Conservation (phyloP, 2,329 filamentous ascomycete genomes). For the Paecilomyces sp. region DNA sequence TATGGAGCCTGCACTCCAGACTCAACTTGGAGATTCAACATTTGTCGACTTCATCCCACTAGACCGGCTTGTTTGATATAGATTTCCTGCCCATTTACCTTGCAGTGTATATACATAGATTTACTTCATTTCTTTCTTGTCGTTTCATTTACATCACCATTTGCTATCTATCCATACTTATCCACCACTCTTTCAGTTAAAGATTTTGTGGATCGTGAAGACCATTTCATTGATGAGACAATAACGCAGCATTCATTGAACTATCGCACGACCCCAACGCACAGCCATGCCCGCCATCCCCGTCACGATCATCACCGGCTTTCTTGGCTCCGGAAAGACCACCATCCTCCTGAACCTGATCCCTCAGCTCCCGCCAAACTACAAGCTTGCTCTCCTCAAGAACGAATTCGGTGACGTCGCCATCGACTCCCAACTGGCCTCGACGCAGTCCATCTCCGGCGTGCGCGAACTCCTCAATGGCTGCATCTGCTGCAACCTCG, state of each 20-base stretch:
- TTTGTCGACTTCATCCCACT: background rate
- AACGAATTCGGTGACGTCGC: conserved; percentile 97
- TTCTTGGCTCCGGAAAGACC: conserved; percentile 92
- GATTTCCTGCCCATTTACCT: background rate
- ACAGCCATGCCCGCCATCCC: conserved; percentile 62
- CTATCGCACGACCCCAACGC: background rate
- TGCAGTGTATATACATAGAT: background rate
- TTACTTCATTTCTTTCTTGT: background rate
- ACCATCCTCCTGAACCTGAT: conserved; percentile 91
- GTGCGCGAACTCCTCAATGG: conserved; percentile 92
- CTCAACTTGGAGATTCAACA: background rate
- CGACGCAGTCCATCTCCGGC: conserved; percentile 73
- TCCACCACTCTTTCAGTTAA: background rate
- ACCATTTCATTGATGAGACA: background rate
- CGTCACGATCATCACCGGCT: conserved; percentile 92
- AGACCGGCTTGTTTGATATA: background rate
- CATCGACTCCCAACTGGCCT: conserved; percentile 85
- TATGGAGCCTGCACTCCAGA: background rate
- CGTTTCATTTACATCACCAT: background rate
- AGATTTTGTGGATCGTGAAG: background rate
- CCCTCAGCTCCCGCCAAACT: conserved; percentile 78
- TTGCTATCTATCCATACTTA: background rate
- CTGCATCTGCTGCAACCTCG: conserved; percentile 98
- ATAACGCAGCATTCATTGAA: background rate
- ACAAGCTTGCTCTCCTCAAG: conserved; percentile 90